Conservation (phyloP, 2,329 filamentous ascomycete genomes). For the Mycocentrospora acerina region DNA sequence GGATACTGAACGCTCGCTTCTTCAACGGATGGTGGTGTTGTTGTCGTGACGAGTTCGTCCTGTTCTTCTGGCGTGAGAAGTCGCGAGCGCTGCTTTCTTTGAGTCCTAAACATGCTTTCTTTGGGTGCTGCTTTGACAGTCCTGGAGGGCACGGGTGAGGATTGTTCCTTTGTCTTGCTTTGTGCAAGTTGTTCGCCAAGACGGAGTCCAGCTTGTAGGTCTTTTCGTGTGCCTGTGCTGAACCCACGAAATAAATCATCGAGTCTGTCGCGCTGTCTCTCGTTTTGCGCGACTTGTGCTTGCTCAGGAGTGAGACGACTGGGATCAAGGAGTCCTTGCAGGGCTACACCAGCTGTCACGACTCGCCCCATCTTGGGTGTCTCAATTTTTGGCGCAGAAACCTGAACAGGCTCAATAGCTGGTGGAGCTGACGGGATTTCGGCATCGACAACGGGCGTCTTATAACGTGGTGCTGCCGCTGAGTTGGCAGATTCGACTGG, state of each 20-base stretch:
- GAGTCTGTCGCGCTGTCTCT: conserved; percentile 27
- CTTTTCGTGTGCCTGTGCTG: conserved; percentile 40
- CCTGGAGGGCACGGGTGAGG: conserved; percentile 18
- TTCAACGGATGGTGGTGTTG: conserved; percentile 9
- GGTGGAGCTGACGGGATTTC: conserved; percentile 35
- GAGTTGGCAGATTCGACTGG: conserved; percentile 15
- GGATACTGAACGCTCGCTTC: conserved; percentile 31
- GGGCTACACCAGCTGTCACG: conserved; percentile 41
- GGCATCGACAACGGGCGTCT: conserved; percentile 31
- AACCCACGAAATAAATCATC: conserved; percentile 44
- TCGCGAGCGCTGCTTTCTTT: conserved; percentile 28
- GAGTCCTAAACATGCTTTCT: conserved; percentile 25
- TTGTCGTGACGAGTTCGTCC: conserved; percentile 20
- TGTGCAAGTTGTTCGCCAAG: conserved; percentile 43
- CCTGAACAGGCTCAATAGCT: conserved; percentile 20
- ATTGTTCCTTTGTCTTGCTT: conserved; percentile 14
- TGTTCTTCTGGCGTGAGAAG: conserved; percentile 40
- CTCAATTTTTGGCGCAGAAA: conserved; percentile 22
- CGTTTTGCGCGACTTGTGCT: conserved; percentile 18
- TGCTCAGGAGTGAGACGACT: conserved; percentile 29
- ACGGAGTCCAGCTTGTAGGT: conserved; percentile 41
- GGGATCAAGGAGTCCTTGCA: conserved; percentile 41
- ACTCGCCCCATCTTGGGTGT: conserved; percentile 38
- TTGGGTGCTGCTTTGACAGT: conserved; percentile 17
- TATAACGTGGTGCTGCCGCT: conserved; percentile 17